A percentile compares a stretch with the other conserved stretches of the same genome.
These are phyloP conservation scores for Hyaloscypha hepaticicola DNA, from an alignment of 495 filamentous ascomycete genomes.

Conservation along the genomic window DNA sequence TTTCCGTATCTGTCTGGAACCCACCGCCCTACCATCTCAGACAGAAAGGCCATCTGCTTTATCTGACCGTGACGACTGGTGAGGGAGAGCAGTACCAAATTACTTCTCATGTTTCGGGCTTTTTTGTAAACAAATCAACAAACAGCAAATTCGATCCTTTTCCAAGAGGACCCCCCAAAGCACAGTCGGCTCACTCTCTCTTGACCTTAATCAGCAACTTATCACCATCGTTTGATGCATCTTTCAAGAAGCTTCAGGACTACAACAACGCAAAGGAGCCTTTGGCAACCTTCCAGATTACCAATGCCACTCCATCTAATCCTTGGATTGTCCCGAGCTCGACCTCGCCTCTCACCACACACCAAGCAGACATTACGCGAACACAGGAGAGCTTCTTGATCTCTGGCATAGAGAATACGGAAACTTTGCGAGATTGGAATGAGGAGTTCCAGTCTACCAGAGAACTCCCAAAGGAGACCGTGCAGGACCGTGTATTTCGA, in stretches of 20 bases:
- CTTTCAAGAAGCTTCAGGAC: conserved; percentile 75
- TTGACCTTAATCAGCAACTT: conserved; percentile 73
- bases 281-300: conserved; percentile 88
- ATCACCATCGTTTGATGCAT: conserved; percentile 75
- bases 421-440: conserved; percentile 97
- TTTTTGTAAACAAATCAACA: conserved; percentile 92
- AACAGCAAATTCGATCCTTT: conserved; percentile 90
- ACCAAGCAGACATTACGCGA: conserved; percentile 80
- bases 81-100: conserved; percentile 94
- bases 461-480: conserved; percentile 86
- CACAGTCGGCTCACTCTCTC: conserved; percentile 76
- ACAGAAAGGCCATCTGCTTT: conserved; percentile 90
- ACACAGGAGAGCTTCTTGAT: conserved; percentile 92
- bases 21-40: conserved; percentile 88
- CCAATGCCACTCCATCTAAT: conserved; percentile 85
- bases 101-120: conserved; percentile 88
- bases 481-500: conserved; percentile 94
- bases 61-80: conserved; percentile 81
- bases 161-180: conserved; percentile 68
- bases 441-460: conserved; percentile 97
- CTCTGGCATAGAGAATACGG: conserved; percentile 84
- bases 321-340: conserved; percentile 85
- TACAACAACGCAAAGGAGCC: conserved; percentile 81
- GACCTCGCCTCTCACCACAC: conserved; percentile 59
- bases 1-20: conserved; percentile 92